Evolutionary conservation across 257 asterid species (phyloP).

Genomic region (Euphrasia confusa): DNA sequence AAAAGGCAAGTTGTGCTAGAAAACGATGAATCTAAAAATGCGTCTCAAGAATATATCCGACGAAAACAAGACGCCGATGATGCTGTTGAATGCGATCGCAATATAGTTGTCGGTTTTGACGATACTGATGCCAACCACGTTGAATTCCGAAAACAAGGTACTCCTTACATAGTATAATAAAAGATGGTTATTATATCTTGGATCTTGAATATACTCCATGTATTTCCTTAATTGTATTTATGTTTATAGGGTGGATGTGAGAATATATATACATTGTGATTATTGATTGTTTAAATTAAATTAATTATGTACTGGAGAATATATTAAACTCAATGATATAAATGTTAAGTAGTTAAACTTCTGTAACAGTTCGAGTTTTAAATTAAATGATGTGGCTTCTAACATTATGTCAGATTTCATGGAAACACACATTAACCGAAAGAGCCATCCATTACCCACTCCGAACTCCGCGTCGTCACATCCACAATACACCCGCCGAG

Average conservation of each 20-base stretch:
- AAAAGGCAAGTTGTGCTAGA: conserved; percentile 18
- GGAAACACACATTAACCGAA: conserved; percentile 17
- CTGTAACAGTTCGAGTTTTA: too few relatives aligned
- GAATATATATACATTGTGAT: background rate
- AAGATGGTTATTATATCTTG: too few relatives aligned
- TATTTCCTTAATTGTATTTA: background rate
- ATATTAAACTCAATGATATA: too few relatives aligned
- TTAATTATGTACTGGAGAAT: background rate
- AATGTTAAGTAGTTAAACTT: too few relatives aligned
- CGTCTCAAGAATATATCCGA: conserved; percentile 9
- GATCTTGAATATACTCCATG: too few relatives aligned
- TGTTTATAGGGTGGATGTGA: too few relatives aligned
- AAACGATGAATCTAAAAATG: conserved; percentile 9
- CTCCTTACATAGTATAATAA: too few relatives aligned
- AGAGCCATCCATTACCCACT: conserved; percentile 49
- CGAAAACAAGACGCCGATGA: background rate
- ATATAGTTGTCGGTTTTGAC: background rate
- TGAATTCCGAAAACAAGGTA: background rate
- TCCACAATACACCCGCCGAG: background rate
- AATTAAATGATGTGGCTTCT: too few relatives aligned
- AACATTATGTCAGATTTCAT: conserved; percentile 12
- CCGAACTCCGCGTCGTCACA: conserved; percentile 25
- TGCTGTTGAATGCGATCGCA: background rate
- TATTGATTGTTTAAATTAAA: background rate
- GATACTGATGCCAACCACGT: background rate